Evolutionary conservation across 768 basidiomycete species (phyloP), one percentile per base, ranked within the genome.

Genomic region (Lactarius hatsudake): DNA sequence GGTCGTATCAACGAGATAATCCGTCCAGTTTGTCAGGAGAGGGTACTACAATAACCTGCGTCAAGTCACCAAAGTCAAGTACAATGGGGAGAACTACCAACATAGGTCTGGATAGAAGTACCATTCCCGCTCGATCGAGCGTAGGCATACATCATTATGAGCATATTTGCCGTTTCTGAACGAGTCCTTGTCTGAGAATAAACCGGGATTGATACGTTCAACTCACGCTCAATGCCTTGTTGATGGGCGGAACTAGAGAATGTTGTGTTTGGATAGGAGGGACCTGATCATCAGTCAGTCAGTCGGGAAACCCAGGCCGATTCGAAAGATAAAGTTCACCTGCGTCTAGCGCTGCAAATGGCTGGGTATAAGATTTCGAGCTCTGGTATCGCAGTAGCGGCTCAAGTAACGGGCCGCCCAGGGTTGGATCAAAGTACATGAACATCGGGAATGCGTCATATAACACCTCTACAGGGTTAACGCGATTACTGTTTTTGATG

Each of bases 111-210:
- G 5, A 67, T 58, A n/a, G 58, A 57, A 17, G 61, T 40, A 26
- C 20, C 28, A 4, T 69, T 18, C 4, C 65, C 59, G 13, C 57
- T 69, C n/a, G 48, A 15, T 23, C 40, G 60, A 23, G 54, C 45
- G 26, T 65, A 40, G 23, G 63, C 69, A 56, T 62, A 70, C 10
- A 54, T 63, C 69, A 70, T 70, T 36, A 70, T 65, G 45, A 70
- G 40, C 67, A 70, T 70, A 43, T 69, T 69, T 17, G 67, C 63
- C 13, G 69, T 59, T 68, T 65, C 69, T 70, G 18, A 34, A 48
- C 23, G 12, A 10, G 36, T 34, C 15, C 10, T 23, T 15, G 34
- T 59, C 53, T 45, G 38, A 58, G 48, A 15, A 30, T 13, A 56
- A 43, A 48, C 8, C 12, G 2, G 58, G 38, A 12, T 6, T n/a